A percentile compares a stretch with the other conserved stretches of the same genome.
Conservation (phyloP, 768 basidiomycete species). For the Suillus variegatus region DNA sequence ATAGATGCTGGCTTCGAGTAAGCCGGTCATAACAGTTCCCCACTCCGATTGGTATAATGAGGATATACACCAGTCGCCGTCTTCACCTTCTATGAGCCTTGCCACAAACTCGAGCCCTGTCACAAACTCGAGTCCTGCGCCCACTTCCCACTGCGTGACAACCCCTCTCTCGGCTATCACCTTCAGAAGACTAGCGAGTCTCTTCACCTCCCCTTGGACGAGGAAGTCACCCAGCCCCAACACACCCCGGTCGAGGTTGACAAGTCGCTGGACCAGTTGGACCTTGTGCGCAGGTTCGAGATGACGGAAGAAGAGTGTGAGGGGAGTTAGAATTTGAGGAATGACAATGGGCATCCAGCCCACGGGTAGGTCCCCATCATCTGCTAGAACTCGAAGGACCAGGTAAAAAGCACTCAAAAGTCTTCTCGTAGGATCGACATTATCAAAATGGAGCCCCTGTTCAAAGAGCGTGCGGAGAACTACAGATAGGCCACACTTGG, state of each 20-base stretch:
- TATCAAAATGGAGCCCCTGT: constrained; percentile 38
- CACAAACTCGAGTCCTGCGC: constrained; percentile 48
- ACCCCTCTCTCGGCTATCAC: constrained; percentile 31
- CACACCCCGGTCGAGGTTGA: constrained; percentile 55
- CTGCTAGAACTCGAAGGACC: constrained; percentile 58
- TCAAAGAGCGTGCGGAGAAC: constrained; percentile 60
- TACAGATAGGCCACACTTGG: constrained; percentile 46
- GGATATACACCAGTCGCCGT: not conserved
- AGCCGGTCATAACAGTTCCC: not conserved
- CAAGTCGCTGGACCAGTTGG: constrained; percentile 54
- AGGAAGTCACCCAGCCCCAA: constrained; percentile 50
- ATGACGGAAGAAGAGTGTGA: constrained; percentile 54
- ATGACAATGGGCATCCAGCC: constrained; percentile 57
- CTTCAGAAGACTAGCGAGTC: not conserved
- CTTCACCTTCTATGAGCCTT: constrained; percentile 35
- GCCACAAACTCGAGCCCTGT: constrained; percentile 47
- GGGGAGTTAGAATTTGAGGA: constrained; percentile 55
- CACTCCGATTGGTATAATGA: not conserved
- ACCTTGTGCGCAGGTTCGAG: constrained; percentile 58
- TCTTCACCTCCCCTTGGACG: constrained; percentile 57
- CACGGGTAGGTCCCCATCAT: constrained; percentile 18
- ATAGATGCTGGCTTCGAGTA: not conserved
- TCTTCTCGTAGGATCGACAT: constrained; percentile 59
- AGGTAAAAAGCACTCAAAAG: constrained; percentile 57
- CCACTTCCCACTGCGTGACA: constrained; percentile 47